These are phyloP conservation scores for Stromatinia cepivora DNA, from an alignment of 2,329 filamentous ascomycete genomes.

Conservation along the genomic window DNA sequence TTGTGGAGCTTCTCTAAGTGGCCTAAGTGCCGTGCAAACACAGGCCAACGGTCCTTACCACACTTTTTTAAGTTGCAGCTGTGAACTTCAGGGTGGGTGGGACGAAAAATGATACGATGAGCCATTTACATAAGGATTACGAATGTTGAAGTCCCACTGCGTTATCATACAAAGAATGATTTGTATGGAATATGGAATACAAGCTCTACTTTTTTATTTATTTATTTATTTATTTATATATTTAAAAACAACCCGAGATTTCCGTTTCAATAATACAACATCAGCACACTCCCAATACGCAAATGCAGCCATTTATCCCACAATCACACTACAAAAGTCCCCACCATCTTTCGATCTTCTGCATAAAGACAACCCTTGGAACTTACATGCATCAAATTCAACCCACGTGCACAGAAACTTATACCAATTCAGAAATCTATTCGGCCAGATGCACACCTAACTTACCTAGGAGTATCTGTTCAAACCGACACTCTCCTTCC, in stretches of 20 bases:
- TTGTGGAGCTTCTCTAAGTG: background rate
- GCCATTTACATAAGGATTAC: background rate
- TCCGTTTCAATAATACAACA: background rate
- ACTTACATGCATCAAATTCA: constrained; percentile 15
- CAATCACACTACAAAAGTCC: background rate
- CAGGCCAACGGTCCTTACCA: background rate
- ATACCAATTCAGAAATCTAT: background rate
- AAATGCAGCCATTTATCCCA: constrained; percentile 4
- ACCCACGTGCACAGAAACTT: constrained; percentile 9
- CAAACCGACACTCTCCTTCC: background rate
- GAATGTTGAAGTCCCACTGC: background rate
- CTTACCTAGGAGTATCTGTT: background rate
- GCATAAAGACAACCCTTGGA: constrained; percentile 8
- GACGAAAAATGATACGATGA: background rate
- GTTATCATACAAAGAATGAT: background rate
- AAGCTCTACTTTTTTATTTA: background rate
- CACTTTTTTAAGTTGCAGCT: constrained; percentile 1
- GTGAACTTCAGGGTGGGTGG: background rate
- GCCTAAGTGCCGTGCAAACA: background rate
- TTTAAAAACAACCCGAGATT: background rate
- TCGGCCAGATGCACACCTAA: background rate
- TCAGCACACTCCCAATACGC: background rate
- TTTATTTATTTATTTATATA: background rate
- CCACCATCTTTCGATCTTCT: constrained; percentile 16
- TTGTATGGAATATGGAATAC: background rate